Conservation (phyloP, 306 rosid species). For the Fagus sylvatica region DNA sequence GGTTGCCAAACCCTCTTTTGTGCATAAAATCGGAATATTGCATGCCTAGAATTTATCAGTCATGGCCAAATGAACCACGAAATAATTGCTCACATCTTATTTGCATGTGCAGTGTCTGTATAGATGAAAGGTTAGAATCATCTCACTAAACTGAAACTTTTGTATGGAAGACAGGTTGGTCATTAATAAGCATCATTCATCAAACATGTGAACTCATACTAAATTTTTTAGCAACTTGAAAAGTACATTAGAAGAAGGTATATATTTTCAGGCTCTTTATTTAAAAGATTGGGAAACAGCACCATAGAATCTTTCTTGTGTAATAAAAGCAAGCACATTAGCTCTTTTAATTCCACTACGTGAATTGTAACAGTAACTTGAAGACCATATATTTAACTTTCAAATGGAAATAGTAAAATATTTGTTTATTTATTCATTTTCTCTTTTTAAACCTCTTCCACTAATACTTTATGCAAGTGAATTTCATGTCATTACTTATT, state of each 20-base stretch:
- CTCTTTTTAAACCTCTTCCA: neutral
- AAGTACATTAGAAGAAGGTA: conserved; percentile 7
- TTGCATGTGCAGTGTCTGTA: neutral
- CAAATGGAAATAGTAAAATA: neutral
- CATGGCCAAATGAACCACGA: neutral
- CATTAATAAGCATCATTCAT: conserved; percentile 2
- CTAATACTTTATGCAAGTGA: conserved; percentile 11
- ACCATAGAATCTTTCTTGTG: neutral
- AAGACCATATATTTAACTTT: conserved; percentile 16
- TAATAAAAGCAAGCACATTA: neutral
- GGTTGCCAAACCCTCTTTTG: neutral
- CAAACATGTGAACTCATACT: neutral
- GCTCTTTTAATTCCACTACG: neutral
- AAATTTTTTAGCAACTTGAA: conserved; percentile 3
- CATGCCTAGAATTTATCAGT: neutral
- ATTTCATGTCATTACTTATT: conserved; percentile 17
- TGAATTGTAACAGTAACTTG: neutral
- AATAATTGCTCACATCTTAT: neutral
- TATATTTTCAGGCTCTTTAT: neutral
- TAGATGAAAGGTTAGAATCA: neutral
- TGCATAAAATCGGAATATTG: neutral
- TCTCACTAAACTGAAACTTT: neutral
- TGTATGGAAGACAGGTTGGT: neutral
- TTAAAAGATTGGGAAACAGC: neutral
- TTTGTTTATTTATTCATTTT: neutral